A percentile compares a stretch with the other conserved stretches of the same genome.
Conservation (phyloP, 164 flowering plant species). For the Piper betle region DNA sequence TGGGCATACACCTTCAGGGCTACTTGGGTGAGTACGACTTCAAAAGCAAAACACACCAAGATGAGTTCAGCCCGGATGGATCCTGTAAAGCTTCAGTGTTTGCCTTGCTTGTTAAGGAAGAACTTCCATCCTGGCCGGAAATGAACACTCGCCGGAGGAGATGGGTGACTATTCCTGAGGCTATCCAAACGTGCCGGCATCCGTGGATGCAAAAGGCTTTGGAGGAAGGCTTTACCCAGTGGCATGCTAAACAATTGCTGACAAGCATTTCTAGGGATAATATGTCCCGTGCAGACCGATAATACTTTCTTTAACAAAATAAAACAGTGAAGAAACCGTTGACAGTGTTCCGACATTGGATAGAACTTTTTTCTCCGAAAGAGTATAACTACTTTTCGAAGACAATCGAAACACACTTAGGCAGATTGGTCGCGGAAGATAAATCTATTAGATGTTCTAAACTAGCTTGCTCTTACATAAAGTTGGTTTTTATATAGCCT, state of each 20-base stretch:
- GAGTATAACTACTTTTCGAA: background rate
- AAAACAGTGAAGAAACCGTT: too few relatives aligned
- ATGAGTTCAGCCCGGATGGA: conserved; percentile 54
- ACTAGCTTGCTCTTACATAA: too few relatives aligned
- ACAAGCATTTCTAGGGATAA: background rate
- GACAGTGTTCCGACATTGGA: background rate
- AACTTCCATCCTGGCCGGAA: conserved; percentile 57
- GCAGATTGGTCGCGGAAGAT: background rate
- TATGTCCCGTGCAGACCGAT: background rate
- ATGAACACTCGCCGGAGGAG: conserved; percentile 40
- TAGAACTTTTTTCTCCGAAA: too few relatives aligned
- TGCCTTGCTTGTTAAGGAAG: conserved; percentile 53
- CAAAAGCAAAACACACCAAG: conserved; percentile 62
- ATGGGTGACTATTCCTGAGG: conserved; percentile 56
- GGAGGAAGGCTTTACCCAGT: conserved; percentile 28
- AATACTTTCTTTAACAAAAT: background rate
- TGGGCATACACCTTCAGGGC: conserved; percentile 17
- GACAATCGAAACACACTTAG: background rate
- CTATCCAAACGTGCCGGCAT: conserved; percentile 37
- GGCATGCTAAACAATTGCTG: conserved; percentile 13
- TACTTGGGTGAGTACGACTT: conserved; percentile 41
- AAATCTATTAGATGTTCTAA: too few relatives aligned
- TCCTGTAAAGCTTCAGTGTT: conserved; percentile 60
- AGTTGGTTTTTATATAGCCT: too few relatives aligned
- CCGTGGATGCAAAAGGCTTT: conserved; percentile 63